phyloP scores from a whole-genome alignment of 1,284 basidiomycete genomes.

The Exobasidium rhododendri region DNA sequence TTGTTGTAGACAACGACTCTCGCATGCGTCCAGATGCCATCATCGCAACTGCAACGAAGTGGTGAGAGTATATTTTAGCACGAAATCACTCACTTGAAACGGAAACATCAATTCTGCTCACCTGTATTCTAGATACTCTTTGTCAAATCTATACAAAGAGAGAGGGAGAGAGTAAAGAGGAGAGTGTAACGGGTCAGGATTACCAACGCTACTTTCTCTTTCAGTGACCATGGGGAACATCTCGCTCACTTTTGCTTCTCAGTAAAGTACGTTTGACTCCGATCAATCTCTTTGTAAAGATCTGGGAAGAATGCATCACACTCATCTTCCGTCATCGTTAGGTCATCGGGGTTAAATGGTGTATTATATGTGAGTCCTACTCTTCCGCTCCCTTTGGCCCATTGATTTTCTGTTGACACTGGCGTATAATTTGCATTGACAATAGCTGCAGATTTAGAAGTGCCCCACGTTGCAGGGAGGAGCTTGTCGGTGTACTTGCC shows the following conservation, averaged over 20 bases:
- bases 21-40: conserved; percentile 43
- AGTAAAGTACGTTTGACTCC: conserved; percentile 34
- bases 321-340: conserved; percentile 45
- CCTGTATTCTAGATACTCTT: conserved; percentile 36
- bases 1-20: conserved; percentile 50
- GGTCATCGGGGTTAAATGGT: conserved; percentile 47
- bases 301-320: conserved; percentile 49
- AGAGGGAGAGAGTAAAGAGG: neutral
- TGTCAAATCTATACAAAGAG: conserved; percentile 16
- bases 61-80: no score
- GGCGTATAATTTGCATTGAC: neutral
- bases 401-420: conserved; percentile 18
- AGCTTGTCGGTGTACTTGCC: conserved; percentile 27
- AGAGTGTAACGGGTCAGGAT: neutral
- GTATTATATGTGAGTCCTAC: conserved; percentile 29
- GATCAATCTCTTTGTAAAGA: conserved; percentile 44
- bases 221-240: neutral
- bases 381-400: conserved; percentile 30
- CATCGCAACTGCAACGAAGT: conserved; percentile 39
- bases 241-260: conserved; percentile 20
- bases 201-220: neutral
- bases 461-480: neutral
- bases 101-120: no score
- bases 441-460: neutral
- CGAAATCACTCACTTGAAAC: no score